Conservation (phyloP, 345 rosid genomes). For the Hypericum perforatum region DNA sequence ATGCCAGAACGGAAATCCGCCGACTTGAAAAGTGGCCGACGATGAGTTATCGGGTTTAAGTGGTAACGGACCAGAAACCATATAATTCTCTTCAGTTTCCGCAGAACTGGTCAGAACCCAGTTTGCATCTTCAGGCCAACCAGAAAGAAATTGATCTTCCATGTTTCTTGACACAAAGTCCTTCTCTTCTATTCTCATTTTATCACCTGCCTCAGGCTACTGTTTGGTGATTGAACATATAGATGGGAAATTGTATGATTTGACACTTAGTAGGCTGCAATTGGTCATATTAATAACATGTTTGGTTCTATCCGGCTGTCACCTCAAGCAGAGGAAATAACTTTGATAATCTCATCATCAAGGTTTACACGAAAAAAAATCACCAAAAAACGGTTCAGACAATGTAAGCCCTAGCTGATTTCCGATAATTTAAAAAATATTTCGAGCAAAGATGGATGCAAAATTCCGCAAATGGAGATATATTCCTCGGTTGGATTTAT, state of each 20-base stretch:
- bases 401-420: too few species aligned
- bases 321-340: too few species aligned
- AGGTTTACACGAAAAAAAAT: too few species aligned
- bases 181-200: constrained; percentile 12
- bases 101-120: constrained; percentile 11
- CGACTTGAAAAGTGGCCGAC: constrained; percentile 7
- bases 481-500: constrained; percentile 28
- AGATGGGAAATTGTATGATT: constrained; percentile 40
- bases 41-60: not conserved
- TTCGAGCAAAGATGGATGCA: too few species aligned
- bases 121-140: constrained; percentile 13
- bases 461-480: too few species aligned
- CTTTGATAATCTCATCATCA: too few species aligned
- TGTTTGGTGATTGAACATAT: constrained; percentile 28
- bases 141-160: constrained; percentile 20
- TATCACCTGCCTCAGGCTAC: constrained; percentile 24
- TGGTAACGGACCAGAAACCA: constrained; percentile 14
- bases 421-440: too few species aligned
- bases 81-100: constrained; percentile 9
- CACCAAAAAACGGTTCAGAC: too few species aligned
- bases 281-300: constrained; percentile 29
- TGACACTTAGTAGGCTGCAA: constrained; percentile 13
- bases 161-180: constrained; percentile 3
- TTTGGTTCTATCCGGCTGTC: constrained; percentile 22
- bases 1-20: constrained; percentile 17